phyloP scores from a whole-genome alignment of 1,139 yeast genomes.

The Protomyces inundatus region DNA sequence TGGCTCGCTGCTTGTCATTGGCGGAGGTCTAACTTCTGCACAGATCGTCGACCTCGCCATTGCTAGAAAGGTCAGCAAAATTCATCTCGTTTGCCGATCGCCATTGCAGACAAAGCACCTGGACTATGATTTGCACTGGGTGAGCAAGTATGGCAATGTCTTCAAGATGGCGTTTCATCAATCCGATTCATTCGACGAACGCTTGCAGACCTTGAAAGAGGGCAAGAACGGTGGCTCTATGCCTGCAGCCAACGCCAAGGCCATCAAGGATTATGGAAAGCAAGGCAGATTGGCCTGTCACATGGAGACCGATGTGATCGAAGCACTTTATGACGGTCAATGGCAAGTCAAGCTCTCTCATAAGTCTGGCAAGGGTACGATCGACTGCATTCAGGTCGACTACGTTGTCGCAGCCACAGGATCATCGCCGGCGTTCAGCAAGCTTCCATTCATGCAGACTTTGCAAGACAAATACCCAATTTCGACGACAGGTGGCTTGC shows the following conservation, averaged over 20 bases:
- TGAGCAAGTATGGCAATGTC: conserved; percentile 48
- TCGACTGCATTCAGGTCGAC: conserved; percentile 36
- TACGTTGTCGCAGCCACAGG: conserved; percentile 49
- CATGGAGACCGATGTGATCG: neutral
- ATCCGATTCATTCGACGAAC: conserved; percentile 43
- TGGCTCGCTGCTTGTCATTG: conserved; percentile 43
- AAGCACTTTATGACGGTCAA: neutral
- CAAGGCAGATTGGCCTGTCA: conserved; percentile 35
- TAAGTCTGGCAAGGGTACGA: conserved; percentile 27
- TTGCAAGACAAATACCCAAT: conserved; percentile 39
- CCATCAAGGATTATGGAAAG: conserved; percentile 39
- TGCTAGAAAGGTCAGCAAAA: conserved; percentile 39
- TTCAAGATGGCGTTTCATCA: conserved; percentile 45
- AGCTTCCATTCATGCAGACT: conserved; percentile 39
- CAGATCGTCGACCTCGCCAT: conserved; percentile 47
- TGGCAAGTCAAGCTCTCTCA: neutral
- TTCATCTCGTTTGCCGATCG: conserved; percentile 44
- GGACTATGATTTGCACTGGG: conserved; percentile 52
- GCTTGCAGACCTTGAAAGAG: conserved; percentile 44
- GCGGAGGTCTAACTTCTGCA: conserved; percentile 51
- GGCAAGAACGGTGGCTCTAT: conserved; percentile 50
- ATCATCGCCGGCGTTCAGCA: conserved; percentile 37
- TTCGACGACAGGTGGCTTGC: conserved; percentile 42
- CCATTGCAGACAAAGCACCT: conserved; percentile 48
- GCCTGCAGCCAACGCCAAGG: conserved; percentile 47